Evolutionary conservation across 2,329 filamentous ascomycete genomes (phyloP).

Genomic region (Chrysoporthe puriensis): DNA sequence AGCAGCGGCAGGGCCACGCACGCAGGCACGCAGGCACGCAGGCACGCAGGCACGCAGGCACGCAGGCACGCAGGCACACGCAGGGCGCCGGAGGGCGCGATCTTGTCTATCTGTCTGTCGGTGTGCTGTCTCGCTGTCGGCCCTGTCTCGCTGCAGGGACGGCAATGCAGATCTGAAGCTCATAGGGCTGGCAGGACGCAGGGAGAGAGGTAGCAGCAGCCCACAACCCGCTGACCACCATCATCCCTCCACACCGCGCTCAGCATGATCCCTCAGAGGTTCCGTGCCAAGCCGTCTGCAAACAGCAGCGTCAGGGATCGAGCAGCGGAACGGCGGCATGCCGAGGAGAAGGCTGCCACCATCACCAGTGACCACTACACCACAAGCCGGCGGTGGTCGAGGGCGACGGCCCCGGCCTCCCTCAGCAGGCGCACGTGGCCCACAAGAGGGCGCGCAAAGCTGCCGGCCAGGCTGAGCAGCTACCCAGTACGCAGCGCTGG

Average conservation of each 20-base stretch:
- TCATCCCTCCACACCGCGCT: background rate
- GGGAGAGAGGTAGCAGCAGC: background rate
- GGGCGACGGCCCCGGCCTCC: too few species aligned
- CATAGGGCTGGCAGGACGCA: background rate
- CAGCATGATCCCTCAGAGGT: constrained; percentile 2
- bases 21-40: too few species aligned
- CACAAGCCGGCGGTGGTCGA: too few species aligned
- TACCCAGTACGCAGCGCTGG: too few species aligned
- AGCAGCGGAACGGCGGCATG: constrained; percentile 1
- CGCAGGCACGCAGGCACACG: too few species aligned
- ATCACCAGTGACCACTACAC: too few species aligned
- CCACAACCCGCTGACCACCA: background rate
- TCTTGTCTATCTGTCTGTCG: background rate
- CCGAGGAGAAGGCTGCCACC: background rate
- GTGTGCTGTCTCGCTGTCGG: background rate
- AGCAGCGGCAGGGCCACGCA: background rate
- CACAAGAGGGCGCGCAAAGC: too few species aligned
- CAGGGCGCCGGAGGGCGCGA: background rate
- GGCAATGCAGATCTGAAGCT: background rate
- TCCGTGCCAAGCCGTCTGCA: constrained; percentile 24
- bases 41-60: background rate
- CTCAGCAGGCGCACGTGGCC: too few species aligned
- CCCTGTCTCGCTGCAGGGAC: background rate
- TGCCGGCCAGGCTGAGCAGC: too few species aligned
- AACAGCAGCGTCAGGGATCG: constrained; percentile 25